Conservation (phyloP, 2,329 filamentous ascomycete genomes). For the Aspergillus novofumigatus region DNA sequence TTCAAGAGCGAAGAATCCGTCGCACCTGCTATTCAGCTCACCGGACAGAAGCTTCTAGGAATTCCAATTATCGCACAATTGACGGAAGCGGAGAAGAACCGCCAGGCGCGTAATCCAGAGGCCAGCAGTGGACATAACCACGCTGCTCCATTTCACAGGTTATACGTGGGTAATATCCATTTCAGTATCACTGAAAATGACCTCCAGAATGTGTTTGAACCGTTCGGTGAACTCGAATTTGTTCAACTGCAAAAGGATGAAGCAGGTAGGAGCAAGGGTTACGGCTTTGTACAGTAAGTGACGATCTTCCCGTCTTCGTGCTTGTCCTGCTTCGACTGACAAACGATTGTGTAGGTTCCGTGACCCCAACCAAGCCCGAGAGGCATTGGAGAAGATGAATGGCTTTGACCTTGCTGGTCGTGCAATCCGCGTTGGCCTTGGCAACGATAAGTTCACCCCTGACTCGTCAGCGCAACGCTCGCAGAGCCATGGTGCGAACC, state of each 20-base stretch:
- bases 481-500: conserved; percentile 66
- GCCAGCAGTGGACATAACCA: conserved; percentile 65
- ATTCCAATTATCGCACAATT: conserved; percentile 98
- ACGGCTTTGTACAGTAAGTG: conserved; percentile 96
- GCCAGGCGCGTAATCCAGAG: conserved; percentile 82
- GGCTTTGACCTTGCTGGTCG: conserved; percentile 96
- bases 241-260: conserved; percentile 98
- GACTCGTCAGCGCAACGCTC: conserved; percentile 95
- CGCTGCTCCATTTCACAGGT: conserved; percentile 89
- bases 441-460: conserved; percentile 99
- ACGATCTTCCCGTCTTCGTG: not conserved
- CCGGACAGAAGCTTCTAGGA: conserved; percentile 95
- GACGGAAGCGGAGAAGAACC: conserved; percentile 99
- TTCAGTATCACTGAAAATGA: conserved; percentile 98
- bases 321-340: conserved; percentile 31
- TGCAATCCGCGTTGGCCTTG: conserved; percentile 95
- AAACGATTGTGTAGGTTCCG: conserved; percentile 60
- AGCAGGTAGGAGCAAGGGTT: conserved; percentile 81
- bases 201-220: conserved; percentile 92
- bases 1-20: conserved; percentile 97
- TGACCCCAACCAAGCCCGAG: conserved; percentile 84
- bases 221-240: conserved; percentile 96
- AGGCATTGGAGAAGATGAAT: conserved; percentile 98
- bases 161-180: conserved; percentile 99
- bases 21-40: conserved; percentile 89